Percentiles rank a stretch among this genome's conserved stretches.
phyloP scores from a whole-genome alignment of 192 early-diverging fungal species.

The Linnemannia zychae region DNA sequence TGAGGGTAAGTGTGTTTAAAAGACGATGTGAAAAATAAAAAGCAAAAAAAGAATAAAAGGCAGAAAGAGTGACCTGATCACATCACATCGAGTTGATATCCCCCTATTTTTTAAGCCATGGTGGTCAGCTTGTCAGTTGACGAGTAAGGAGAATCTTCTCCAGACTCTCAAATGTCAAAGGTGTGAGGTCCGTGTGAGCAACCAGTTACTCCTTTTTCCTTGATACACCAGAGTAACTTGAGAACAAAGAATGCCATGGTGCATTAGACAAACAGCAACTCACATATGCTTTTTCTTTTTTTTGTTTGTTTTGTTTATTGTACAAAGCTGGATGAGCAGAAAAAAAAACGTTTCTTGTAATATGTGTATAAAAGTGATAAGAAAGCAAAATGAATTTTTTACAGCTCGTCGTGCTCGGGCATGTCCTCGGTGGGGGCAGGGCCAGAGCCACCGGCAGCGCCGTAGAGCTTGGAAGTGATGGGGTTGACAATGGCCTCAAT shows the following conservation, averaged over 20 bases:
- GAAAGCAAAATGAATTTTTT: constrained; percentile 50
- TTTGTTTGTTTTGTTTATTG: constrained; percentile 7
- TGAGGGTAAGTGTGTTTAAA: too few species aligned
- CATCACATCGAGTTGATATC: background rate
- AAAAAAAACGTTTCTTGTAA: constrained; percentile 6
- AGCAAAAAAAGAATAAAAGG: background rate
- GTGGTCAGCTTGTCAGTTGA: background rate
- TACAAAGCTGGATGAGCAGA: constrained; percentile 3
- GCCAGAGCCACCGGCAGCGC: constrained; percentile 66
- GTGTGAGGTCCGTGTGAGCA: background rate
- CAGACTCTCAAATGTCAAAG: background rate
- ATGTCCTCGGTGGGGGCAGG: constrained; percentile 72
- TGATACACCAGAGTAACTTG: too few species aligned
- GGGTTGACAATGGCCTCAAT: constrained; percentile 95
- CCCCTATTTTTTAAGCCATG: background rate
- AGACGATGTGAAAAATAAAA: background rate
- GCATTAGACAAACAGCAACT: too few species aligned
- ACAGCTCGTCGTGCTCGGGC: constrained; percentile 76
- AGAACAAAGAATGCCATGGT: too few species aligned
- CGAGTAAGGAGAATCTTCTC: background rate
- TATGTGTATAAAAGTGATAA: constrained; percentile 7
- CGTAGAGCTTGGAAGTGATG: constrained; percentile 93
- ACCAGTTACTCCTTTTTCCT: too few species aligned
- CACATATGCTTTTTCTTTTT: too few species aligned
- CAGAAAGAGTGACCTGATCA: constrained; percentile 5